Evolutionary conservation across 2,329 filamentous ascomycete species (phyloP), one percentile per base, ranked within the genome.

Genomic region (Colletotrichum spaethianum): DNA sequence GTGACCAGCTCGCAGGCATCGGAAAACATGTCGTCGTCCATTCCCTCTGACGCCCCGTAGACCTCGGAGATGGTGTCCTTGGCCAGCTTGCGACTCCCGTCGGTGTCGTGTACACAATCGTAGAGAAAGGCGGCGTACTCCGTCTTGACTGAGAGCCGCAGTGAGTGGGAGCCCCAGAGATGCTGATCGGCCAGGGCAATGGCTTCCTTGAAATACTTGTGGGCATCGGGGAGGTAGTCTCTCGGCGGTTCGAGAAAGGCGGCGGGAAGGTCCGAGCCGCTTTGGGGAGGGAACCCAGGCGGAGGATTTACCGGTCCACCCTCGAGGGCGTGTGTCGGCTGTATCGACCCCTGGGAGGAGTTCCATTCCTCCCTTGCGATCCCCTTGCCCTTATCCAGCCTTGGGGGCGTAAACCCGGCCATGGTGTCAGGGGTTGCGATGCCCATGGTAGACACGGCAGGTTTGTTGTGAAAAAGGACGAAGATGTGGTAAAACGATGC

Each of bases 401-500:
- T 82, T 40, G 77, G 76, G 16, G 83, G 80, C 18, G 82, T 80
- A 38, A 82, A 74, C 73, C 80, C 81, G 18, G 81, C 82, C 59
- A 84, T 80, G 4, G 79, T 77, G 61, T 88, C 86, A 16, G 87
- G 85, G 0, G 85, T 86, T 74, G 86, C 84, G 71, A 89, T 84
- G 26, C 87, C 87, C 78, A 90, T 87, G 44, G 87, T 85, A 55
- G 91, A 92, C 68, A 98, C 89, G 0, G 93, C 88, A 0, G 96
- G 96, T 64, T 94, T 91, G 82, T 98, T 98, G 84, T 98, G 94
- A 79, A 98, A 98, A 16, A 98, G 89, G 65, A 97, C 96, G 81
- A 98, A 98, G 75, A 99, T 94, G 83, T 99, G 96, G 77, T 97
- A 96, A 80, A 98, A 97, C 26, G 94, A 97, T 20, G 96, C 96